Evolutionary conservation across 306 rosid species (phyloP).

Genomic region (Malus sieversii): DNA sequence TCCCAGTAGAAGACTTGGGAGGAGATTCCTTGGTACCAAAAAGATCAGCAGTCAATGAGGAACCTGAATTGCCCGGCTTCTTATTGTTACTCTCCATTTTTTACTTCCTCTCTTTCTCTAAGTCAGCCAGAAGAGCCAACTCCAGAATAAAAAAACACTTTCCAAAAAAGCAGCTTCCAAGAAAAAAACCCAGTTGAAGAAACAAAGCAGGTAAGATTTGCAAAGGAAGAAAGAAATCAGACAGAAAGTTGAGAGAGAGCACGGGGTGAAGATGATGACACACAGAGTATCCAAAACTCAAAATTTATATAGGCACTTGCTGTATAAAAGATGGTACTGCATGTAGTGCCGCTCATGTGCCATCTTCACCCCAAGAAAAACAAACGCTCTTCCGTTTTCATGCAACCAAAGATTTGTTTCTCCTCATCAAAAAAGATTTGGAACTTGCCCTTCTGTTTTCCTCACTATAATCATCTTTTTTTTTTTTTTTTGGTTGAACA

Average conservation of each 20-base stretch:
- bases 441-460: not conserved
- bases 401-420: not conserved
- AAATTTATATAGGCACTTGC: conserved; percentile 8
- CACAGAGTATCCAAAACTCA: not conserved
- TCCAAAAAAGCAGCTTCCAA: not conserved
- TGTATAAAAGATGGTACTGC: conserved; percentile 17
- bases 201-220: not conserved
- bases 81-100: not conserved
- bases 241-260: not conserved
- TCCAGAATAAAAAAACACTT: not conserved
- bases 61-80: conserved; percentile 24
- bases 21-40: conserved; percentile 38
- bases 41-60: conserved; percentile 44
- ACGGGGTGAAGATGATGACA: conserved; percentile 1
- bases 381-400: not conserved
- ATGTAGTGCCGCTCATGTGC: conserved; percentile 26
- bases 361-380: conserved; percentile 8
- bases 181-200: conserved; percentile 4
- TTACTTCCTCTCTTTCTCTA: not conserved
- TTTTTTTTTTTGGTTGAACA: not conserved
- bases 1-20: conserved; percentile 26
- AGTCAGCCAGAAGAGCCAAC: not conserved
- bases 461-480: conserved; percentile 4
- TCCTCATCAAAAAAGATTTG: not conserved
- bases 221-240: not conserved